Conservation (phyloP, 345 rosid species). For the Acer saccharum region DNA sequence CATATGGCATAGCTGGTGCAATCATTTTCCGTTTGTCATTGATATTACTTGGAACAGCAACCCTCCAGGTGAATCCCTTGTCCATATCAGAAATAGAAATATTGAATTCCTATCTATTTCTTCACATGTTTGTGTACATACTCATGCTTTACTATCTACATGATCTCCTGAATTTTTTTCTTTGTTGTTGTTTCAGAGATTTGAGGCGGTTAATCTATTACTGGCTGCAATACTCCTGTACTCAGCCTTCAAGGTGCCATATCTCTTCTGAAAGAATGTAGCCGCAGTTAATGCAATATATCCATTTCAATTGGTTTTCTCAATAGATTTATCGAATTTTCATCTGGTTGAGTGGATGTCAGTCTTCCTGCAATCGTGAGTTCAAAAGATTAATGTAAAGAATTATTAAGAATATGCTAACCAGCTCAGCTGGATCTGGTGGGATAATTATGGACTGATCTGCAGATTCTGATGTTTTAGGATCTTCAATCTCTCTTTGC, state of each 20-base stretch:
- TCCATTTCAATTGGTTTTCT: neutral
- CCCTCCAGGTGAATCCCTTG: conserved; percentile 70
- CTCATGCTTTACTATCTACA: conserved; percentile 7
- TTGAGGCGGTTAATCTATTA: conserved; percentile 78
- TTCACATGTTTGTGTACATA: neutral
- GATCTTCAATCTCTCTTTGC: conserved; percentile 2
- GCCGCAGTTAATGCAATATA: conserved; percentile 6
- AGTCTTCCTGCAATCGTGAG: neutral
- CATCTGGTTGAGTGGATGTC: neutral
- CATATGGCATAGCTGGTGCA: conserved; percentile 93
- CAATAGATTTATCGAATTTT: neutral
- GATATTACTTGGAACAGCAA: conserved; percentile 86
- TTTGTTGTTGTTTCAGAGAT: conserved; percentile 54
- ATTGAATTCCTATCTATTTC: neutral
- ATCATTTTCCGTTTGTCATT: conserved; percentile 69
- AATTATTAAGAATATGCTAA: neutral
- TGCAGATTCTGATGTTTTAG: neutral
- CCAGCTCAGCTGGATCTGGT: neutral
- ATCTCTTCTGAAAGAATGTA: conserved; percentile 16
- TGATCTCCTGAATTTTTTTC: conserved; percentile 14
- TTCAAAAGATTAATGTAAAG: neutral
- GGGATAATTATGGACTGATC: neutral
- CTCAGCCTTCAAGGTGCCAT: conserved; percentile 82
- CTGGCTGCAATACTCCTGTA: conserved; percentile 81
- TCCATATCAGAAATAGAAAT: neutral